Evolutionary conservation across 257 asterid species (phyloP).

Genomic region (Solanum tarijense): DNA sequence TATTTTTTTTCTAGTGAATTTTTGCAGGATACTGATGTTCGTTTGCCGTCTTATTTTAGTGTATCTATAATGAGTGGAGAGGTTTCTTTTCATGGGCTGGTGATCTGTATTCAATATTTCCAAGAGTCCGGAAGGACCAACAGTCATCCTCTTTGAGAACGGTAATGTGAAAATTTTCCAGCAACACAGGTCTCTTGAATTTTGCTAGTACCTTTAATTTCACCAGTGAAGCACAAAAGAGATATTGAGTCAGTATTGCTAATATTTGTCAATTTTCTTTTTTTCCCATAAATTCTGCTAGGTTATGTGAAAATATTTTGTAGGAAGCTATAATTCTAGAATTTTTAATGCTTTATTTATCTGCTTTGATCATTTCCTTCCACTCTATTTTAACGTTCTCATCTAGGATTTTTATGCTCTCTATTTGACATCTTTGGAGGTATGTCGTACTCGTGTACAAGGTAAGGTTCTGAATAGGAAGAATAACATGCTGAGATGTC

Average conservation of each 20-base stretch:
- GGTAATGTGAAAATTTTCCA: slow-evolving; percentile 26
- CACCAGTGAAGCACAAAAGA: background rate
- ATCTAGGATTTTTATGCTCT: background rate
- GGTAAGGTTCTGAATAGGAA: background rate
- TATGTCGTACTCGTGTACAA: background rate
- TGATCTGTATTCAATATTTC: slow-evolving; percentile 52
- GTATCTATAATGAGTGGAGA: slow-evolving; percentile 78
- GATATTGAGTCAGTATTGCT: background rate
- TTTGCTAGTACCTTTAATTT: background rate
- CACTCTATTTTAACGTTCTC: background rate
- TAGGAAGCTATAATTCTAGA: background rate
- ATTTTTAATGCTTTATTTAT: background rate
- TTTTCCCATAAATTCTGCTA: background rate
- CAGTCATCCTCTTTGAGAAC: slow-evolving; percentile 39
- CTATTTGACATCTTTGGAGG: background rate
- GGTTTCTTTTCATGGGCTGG: slow-evolving; percentile 68
- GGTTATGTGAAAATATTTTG: background rate
- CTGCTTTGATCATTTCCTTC: background rate
- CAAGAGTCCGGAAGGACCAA: slow-evolving; percentile 48
- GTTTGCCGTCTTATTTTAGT: slow-evolving; percentile 27
- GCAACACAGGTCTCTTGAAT: background rate
- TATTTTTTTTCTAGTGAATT: background rate
- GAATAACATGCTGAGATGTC: background rate
- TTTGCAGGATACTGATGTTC: background rate
- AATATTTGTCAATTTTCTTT: background rate